phyloP scores from a whole-genome alignment of 352 stramenopile species.

The Phytophthora constricta region DNA sequence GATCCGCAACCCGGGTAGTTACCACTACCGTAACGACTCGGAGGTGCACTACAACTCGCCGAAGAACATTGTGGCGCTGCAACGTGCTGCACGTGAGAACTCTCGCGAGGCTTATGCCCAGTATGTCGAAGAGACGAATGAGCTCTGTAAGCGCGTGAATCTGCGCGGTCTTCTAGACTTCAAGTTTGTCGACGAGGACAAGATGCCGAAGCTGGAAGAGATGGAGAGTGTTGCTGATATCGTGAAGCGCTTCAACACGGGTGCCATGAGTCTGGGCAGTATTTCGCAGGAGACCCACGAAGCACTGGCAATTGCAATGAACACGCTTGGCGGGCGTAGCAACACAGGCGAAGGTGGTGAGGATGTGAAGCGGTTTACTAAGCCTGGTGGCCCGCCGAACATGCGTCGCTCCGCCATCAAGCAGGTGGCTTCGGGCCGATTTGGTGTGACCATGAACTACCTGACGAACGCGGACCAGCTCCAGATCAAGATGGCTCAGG shows the following conservation, averaged over 20 bases:
- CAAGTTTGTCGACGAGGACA: slow-evolving; percentile 91
- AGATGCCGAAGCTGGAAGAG: slow-evolving; percentile 91
- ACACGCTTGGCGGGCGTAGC: slow-evolving; percentile 92
- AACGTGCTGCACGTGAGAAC: slow-evolving; percentile 93
- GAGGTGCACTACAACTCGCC: slow-evolving; percentile 97
- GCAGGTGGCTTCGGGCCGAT: slow-evolving; percentile 95
- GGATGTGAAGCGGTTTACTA: slow-evolving; percentile 83
- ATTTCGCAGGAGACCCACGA: slow-evolving; percentile 97
- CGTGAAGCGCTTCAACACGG: slow-evolving; percentile 97
- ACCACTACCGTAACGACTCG: slow-evolving; percentile 94
- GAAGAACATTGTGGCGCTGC: slow-evolving; percentile 94
- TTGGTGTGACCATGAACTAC: slow-evolving; percentile 97
- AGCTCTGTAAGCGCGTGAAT: slow-evolving; percentile 88
- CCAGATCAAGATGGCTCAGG: slow-evolving; percentile 99
- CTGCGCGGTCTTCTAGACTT: slow-evolving; percentile 96
- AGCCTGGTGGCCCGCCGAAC: slow-evolving; percentile 50
- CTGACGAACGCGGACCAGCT: slow-evolving; percentile 97
- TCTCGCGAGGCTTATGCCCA: slow-evolving; percentile 93
- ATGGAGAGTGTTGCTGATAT: slow-evolving; percentile 94
- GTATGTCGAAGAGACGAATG: slow-evolving; percentile 93
- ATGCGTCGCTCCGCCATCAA: slow-evolving; percentile 94
- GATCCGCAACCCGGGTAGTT: slow-evolving; percentile 95
- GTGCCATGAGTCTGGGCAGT: slow-evolving; percentile 96
- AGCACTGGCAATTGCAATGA: slow-evolving; percentile 95
- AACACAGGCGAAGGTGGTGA: slow-evolving; percentile 98